Percentiles rank a stretch among this genome's conserved stretches.
Evolutionary conservation across 2,329 filamentous ascomycete genomes (phyloP).

Genomic region (Pseudogymnoascus sp.): DNA sequence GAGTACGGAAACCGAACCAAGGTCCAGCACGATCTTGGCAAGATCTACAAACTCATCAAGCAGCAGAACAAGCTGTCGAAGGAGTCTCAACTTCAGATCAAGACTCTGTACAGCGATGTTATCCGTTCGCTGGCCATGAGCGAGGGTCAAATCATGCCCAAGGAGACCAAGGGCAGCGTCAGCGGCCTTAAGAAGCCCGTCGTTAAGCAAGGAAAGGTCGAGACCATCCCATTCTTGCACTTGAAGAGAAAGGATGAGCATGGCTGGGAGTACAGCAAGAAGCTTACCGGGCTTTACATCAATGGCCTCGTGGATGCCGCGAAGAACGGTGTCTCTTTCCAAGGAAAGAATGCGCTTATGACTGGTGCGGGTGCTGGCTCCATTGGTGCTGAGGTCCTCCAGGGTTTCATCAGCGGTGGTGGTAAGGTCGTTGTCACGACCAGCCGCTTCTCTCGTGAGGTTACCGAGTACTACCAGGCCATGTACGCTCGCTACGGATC

Average conservation of each 20-base stretch:
- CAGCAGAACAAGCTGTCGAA: constrained; percentile 98
- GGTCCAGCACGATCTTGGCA: constrained; percentile 89
- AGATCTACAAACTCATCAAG: constrained; percentile 97
- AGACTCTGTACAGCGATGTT: constrained; percentile 87
- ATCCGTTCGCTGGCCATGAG: constrained; percentile 95
- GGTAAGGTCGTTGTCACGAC: constrained; percentile 96
- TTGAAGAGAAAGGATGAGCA: constrained; percentile 89
- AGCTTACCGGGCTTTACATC: constrained; percentile 86
- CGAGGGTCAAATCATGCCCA: constrained; percentile 90
- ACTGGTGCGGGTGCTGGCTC: constrained; percentile 96
- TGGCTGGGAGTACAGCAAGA: constrained; percentile 99
- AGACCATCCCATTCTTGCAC: constrained; percentile 96
- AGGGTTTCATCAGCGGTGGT: constrained; percentile 91
- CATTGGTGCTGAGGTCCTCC: constrained; percentile 92
- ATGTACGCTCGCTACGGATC: constrained; percentile 96
- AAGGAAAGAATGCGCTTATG: constrained; percentile 95
- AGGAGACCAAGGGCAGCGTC: constrained; percentile 61
- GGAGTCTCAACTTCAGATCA: constrained; percentile 92
- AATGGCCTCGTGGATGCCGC: constrained; percentile 87
- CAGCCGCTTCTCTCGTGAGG: constrained; percentile 89
- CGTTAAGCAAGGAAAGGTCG: constrained; percentile 67
- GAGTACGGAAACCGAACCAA: constrained; percentile 98
- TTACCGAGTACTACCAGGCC: constrained; percentile 97
- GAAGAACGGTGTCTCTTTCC: constrained; percentile 78
- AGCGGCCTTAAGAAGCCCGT: constrained; percentile 45